Evolutionary conservation across 2,329 filamentous ascomycete species (phyloP), one percentile per base, ranked within the genome.

Genomic region (Xylariales sp.): DNA sequence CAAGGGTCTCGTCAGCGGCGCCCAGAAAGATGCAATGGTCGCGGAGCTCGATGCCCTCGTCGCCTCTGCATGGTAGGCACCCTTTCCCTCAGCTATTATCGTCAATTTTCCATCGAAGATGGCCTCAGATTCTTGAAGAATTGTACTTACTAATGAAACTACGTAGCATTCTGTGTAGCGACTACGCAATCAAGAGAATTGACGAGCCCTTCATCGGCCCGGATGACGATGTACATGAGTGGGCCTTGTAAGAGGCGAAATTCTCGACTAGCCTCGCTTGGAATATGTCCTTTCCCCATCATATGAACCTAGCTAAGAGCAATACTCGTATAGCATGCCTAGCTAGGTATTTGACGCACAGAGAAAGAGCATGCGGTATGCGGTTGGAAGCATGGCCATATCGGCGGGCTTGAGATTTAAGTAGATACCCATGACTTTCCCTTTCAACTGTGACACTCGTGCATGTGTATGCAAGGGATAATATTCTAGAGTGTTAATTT

Each of bases 111-210:
- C 46, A 12, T 7, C n/a, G 23, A 53, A 45, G 28, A 30, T 10
- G 52, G 46, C 66, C 53, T 58, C 43, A 52, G 43, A 48, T 46
- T 53, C 28, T 67, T 43, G 48, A 41, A 16, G 9, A 69, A 9
- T 23, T 32, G 41, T 23, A 49, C 61, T 10, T 64, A 78, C 75
- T 78, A 74, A 48, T 63, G 61, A 52, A 30, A 12, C 30, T 23
- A 54, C 34, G 28, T 73, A 96, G 94, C 84, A 94, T 98, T 62
- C 83, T 99, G 23, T 99, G 96, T 80, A 94, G 94, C 77, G 96
- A 99, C 72, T 89, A 97, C 81, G 96, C 95, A 2, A 97, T 99
- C 76, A 97, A 94, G 83, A 88, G 92, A 75, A 93, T 99, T 66
- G 93, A 97, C 75, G 93, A 97, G 82, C 94, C 96, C 0, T 98